A percentile compares a stretch with the other conserved stretches of the same genome.
Conservation (phyloP, 2,329 filamentous ascomycete genomes). For the Fusarium palustre region DNA sequence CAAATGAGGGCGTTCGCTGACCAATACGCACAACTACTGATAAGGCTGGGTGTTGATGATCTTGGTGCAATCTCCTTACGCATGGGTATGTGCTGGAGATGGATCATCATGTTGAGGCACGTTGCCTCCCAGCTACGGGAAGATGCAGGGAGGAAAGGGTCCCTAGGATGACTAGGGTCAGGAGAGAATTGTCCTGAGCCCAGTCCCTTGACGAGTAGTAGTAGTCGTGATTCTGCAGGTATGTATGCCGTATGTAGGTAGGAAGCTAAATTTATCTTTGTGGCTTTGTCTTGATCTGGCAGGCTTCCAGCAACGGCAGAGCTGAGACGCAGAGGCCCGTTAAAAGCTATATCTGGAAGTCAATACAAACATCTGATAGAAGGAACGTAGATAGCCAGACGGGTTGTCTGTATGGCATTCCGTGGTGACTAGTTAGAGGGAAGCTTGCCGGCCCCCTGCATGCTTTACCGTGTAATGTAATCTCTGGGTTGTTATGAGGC, state of each 20-base stretch:
- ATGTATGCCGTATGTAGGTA: not conserved
- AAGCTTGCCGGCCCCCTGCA: not conserved
- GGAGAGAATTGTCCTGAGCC: not conserved
- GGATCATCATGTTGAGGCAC: not conserved
- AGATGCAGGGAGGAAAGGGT: conserved; percentile 13
- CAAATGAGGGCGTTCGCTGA: not conserved
- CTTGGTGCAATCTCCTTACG: not conserved
- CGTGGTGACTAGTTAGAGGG: not conserved
- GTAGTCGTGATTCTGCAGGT: not conserved
- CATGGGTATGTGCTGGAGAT: not conserved
- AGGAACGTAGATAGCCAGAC: not conserved
- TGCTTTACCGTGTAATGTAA: not conserved
- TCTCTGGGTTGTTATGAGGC: not conserved
- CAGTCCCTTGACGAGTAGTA: not conserved
- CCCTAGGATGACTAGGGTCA: not conserved
- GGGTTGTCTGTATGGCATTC: not conserved
- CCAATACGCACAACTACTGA: conserved; percentile 1
- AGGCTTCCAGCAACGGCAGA: conserved; percentile 1
- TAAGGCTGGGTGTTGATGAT: conserved; percentile 22
- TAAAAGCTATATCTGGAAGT: not conserved
- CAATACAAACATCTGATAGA: not conserved
- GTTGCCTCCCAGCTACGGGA: conserved; percentile 9
- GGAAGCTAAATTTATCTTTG: conserved; percentile 31
- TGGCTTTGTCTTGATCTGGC: conserved; percentile 15
- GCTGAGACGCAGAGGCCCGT: conserved; percentile 20